A percentile compares a stretch with the other conserved stretches of the same genome.
Evolutionary conservation across 345 rosid genomes (phyloP).

Genomic region (Pistacia integerrima): DNA sequence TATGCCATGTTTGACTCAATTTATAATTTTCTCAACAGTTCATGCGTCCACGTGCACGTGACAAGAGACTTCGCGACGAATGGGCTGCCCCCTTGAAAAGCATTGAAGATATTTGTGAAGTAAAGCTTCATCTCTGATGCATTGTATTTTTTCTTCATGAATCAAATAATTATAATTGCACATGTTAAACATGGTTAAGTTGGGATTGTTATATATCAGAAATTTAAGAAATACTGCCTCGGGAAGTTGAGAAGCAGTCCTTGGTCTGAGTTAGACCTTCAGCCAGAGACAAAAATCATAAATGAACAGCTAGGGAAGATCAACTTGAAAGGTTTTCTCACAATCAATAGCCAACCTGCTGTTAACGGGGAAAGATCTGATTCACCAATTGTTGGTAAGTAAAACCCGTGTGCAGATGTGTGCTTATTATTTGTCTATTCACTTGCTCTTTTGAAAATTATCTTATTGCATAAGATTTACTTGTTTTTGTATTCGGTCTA

Average conservation of each 20-base stretch:
- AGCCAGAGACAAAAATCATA: conserved; percentile 92
- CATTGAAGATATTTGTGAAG: conserved; percentile 81
- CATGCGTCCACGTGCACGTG: conserved; percentile 81
- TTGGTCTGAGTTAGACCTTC: conserved; percentile 96
- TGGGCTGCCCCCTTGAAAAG: conserved; percentile 77
- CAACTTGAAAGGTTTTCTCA: conserved; percentile 85
- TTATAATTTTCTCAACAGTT: conserved; percentile 43
- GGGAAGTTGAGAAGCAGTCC: conserved; percentile 88
- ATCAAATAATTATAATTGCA: conserved; percentile 1
- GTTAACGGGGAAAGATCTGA: conserved; percentile 87
- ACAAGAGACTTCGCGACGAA: conserved; percentile 88
- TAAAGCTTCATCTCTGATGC: conserved; percentile 27
- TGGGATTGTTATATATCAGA: conserved; percentile 49
- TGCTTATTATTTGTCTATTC: background rate
- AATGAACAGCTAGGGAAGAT: conserved; percentile 79
- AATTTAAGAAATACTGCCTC: conserved; percentile 73
- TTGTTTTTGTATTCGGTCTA: background rate
- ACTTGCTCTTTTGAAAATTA: background rate
- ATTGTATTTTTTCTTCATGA: background rate
- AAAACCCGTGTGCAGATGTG: background rate
- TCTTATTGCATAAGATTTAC: background rate
- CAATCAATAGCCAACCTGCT: conserved; percentile 97
- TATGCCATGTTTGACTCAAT: conserved; percentile 9
- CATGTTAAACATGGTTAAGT: conserved; percentile 19
- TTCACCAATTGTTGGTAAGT: conserved; percentile 77